A percentile compares a stretch with the other conserved stretches of the same genome.
These are phyloP conservation scores for Fusarium austroafricanum DNA, from an alignment of 2,329 filamentous ascomycete genomes.

Conservation along the genomic window DNA sequence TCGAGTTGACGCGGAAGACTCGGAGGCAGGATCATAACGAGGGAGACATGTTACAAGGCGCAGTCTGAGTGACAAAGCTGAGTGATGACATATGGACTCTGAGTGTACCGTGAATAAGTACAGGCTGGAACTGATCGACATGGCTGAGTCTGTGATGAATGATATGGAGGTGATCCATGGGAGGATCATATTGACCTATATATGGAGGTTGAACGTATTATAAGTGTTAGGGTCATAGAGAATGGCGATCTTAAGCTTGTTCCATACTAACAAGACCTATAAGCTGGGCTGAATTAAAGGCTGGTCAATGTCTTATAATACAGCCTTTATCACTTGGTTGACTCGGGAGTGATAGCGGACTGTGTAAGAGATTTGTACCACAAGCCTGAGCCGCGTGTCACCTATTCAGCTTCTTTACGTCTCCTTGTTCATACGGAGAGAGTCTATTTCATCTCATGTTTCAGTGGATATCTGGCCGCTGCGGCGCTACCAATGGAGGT, in stretches of 20 bases:
- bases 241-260: neutral
- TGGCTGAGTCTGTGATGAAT: neutral
- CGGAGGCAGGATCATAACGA: slow-evolving; percentile 1
- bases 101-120: neutral
- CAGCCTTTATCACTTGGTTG: neutral
- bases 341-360: neutral
- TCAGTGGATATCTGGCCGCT: neutral
- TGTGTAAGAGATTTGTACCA: slow-evolving; percentile 3
- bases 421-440: neutral
- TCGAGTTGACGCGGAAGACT: slow-evolving; percentile 3
- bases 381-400: neutral
- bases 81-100: neutral
- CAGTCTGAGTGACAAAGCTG: slow-evolving; percentile 16
- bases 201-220: neutral
- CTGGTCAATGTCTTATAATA: slow-evolving; percentile 1
- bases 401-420: neutral
- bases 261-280: neutral
- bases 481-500: neutral
- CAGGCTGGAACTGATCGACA: neutral
- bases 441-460: neutral
- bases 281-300: neutral
- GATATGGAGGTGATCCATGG: neutral
- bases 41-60: slow-evolving; percentile 4
- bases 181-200: no score
- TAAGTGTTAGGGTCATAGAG: neutral